A percentile compares a stretch with the other conserved stretches of the same genome.
Conservation (phyloP, 306 rosid genomes). For the Hippophae tibetana region DNA sequence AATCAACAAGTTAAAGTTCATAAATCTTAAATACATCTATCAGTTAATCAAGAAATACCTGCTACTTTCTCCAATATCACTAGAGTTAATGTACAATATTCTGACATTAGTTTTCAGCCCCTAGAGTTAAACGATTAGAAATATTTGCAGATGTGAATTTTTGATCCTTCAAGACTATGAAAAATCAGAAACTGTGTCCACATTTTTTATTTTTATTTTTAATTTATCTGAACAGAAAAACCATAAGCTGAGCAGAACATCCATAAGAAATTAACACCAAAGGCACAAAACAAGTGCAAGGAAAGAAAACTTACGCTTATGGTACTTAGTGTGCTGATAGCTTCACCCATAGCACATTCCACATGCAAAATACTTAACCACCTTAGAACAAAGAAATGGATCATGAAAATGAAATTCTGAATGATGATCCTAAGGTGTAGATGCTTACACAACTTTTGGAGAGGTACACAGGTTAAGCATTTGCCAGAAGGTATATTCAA, state of each 20-base stretch:
- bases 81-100: not conserved
- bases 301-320: conserved; percentile 77
- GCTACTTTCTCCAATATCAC: not conserved
- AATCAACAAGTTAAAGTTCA: not conserved
- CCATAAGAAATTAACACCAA: not conserved
- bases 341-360: conserved; percentile 53
- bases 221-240: too few species aligned
- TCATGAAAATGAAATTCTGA: not conserved
- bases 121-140: not conserved
- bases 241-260: not conserved
- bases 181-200: not conserved
- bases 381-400: not conserved
- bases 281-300: not conserved
- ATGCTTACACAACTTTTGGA: conserved; percentile 96
- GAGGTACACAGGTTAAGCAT: conserved; percentile 96
- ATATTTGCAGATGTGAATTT: too few species aligned
- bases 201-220: not conserved
- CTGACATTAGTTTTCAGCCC: not conserved
- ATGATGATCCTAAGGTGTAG: conserved; percentile 11
- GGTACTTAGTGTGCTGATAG: conserved; percentile 99
- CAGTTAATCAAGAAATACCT: not conserved
- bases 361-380: conserved; percentile 23
- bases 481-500: conserved; percentile 98
- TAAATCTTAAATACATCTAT: not conserved
- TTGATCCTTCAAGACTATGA: not conserved